Conservation (phyloP, 2,329 filamentous ascomycete genomes). For the Neonectria coccinea region DNA sequence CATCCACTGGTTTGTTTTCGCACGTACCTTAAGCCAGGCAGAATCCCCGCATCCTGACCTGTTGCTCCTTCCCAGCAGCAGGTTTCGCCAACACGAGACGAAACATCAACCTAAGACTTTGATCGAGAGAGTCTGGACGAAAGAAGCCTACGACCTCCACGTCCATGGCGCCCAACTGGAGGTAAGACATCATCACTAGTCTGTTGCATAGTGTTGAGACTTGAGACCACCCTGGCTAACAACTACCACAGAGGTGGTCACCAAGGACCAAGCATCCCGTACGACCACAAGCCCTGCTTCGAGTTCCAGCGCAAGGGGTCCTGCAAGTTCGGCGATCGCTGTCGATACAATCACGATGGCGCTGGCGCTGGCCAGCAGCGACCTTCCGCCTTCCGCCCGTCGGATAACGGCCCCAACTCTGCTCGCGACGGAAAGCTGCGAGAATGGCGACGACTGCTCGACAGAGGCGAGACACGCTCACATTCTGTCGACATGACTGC, state of each 20-base stretch:
- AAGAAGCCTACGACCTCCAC: too few species aligned
- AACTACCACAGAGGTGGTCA: too few species aligned
- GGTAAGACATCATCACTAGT: neutral
- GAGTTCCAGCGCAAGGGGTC: neutral
- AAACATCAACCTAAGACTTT: neutral
- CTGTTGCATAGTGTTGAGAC: too few species aligned
- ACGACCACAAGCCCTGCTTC: neutral
- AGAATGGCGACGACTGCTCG: slow-evolving; percentile 37
- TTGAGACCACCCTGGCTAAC: too few species aligned
- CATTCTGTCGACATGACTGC: neutral
- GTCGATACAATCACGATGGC: neutral
- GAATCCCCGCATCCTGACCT: neutral
- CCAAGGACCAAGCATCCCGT: neutral
- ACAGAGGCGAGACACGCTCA: slow-evolving; percentile 4
- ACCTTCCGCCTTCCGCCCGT: neutral
- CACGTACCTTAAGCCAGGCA: neutral
- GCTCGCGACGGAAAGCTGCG: slow-evolving; percentile 33
- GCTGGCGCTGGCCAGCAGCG: neutral
- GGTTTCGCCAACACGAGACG: neutral
- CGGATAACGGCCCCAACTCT: neutral
- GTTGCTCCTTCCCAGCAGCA: neutral
- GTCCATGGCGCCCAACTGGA: neutral
- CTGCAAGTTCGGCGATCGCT: neutral
- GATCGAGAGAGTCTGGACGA: neutral
- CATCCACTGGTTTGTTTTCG: neutral